A percentile compares a stretch with the other conserved stretches of the same genome.
These are phyloP conservation scores for Trichophyton verrucosum DNA, from an alignment of 2,329 filamentous ascomycete species.

Conservation along the genomic window DNA sequence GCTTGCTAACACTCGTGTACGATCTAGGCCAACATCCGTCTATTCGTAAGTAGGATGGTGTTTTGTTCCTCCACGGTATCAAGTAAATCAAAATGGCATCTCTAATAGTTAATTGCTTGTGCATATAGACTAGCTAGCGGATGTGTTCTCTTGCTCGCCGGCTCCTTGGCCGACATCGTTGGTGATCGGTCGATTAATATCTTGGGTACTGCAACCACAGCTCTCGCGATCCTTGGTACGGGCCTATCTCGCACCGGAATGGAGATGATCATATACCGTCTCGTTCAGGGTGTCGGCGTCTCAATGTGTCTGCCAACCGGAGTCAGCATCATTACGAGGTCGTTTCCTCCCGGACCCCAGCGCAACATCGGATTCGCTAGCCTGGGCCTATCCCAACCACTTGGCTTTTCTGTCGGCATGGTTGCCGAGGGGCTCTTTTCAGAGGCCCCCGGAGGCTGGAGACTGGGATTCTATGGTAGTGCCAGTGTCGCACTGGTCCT, in stretches of 20 bases:
- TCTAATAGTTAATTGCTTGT: constrained; percentile 19
- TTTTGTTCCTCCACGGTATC: background rate
- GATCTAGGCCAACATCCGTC: constrained; percentile 10
- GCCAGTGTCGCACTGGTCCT: constrained; percentile 28
- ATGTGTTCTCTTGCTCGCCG: constrained; percentile 36
- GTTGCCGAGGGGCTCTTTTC: constrained; percentile 40
- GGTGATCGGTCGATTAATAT: constrained; percentile 37
- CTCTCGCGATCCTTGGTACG: constrained; percentile 30
- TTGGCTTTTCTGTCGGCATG: constrained; percentile 40
- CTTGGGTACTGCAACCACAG: constrained; percentile 32
- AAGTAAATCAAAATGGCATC: background rate
- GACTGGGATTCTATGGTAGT: constrained; percentile 40
- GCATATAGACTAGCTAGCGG: constrained; percentile 24
- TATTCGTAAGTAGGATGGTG: constrained; percentile 3
- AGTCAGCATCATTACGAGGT: constrained; percentile 37
- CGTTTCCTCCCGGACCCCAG: constrained; percentile 32
- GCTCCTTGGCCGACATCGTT: constrained; percentile 38
- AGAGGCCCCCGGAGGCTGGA: constrained; percentile 39
- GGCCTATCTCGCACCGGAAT: constrained; percentile 26
- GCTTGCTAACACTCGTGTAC: background rate
- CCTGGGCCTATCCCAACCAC: constrained; percentile 37
- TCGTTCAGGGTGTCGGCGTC: constrained; percentile 33
- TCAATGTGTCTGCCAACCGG: constrained; percentile 37
- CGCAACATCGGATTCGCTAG: constrained; percentile 41
- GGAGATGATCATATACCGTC: constrained; percentile 36